Base-by-base conservation (phyloP, 176 grass and related monocot species). In the Bothriochloa decipiens region DNA sequence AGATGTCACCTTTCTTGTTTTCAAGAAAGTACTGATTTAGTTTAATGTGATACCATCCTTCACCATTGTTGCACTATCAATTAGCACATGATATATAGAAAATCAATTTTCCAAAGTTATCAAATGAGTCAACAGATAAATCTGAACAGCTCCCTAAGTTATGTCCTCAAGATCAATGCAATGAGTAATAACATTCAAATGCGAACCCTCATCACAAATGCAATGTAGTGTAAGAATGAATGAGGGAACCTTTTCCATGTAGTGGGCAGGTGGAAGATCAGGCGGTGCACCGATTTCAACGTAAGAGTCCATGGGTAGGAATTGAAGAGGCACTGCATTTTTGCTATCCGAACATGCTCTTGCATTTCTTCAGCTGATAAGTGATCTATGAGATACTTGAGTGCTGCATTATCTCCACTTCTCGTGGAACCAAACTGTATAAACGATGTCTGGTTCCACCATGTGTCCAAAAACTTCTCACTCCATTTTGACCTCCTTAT, bases 381-480 rank as follows among this genome's bases (percentile, higher is more conserved):
- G 16, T 75, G 43, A 46, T 78, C 65, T 64, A 95, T 77, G 1
- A 98, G 67, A 66, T 93, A 41, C 83, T 91, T 95, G 35, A 98
- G 41, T 57, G 96, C 89, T 20, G 65, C 81, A 67, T 98, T 98
- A 85, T 98, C 96, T 35, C 93, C 96, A 39, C 93, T 90, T 88
- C 75, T 92, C 18, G 96, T 93, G 40, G 91, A 93, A 8, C 87
- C 89, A 58, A 95, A 95, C 22, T 77, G 91, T 26, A 98, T 67
- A 82, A 98, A 98, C 1, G 96, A 92, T 11, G 96, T 92, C 62
- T 95, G 87, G 45, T 93, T 95, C 96, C 93, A 98, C 96, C 96
- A 98, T 66, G 35, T 85, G 41, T 93, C 73, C 26, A 98, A 70
- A 84, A 98, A 93, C 17, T 22, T 62, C 39, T 88, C 47, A 22